phyloP scores from a whole-genome alignment of 2,329 filamentous ascomycete species.

The Phaeosphaeria sp. region DNA sequence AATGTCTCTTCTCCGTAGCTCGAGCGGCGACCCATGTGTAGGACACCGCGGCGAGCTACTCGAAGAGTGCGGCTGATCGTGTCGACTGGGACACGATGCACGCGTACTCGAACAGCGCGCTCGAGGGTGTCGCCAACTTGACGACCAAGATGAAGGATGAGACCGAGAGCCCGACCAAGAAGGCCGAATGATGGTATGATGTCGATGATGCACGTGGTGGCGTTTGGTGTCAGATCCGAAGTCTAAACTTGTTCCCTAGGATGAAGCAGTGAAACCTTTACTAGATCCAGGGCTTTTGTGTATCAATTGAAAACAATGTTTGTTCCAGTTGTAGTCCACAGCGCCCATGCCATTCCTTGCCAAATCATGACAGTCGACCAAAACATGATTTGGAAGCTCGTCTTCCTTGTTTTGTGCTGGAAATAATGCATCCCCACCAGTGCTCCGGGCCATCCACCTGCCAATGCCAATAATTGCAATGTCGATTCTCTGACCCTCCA shows the following conservation, averaged over 20 bases:
- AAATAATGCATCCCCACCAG: conserved; percentile 44
- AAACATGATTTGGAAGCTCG: conserved; percentile 34
- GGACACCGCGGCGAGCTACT: conserved; percentile 26
- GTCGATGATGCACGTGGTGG: background rate
- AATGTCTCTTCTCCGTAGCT: conserved; percentile 30
- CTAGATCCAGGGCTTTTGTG: background rate
- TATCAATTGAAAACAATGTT: conserved; percentile 4
- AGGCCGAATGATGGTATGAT: conserved; percentile 13
- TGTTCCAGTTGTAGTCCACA: conserved; percentile 21
- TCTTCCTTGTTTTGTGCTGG: conserved; percentile 46
- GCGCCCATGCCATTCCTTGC: conserved; percentile 32
- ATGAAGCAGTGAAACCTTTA: background rate
- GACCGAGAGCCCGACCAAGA: conserved; percentile 8
- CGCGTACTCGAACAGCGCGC: conserved; percentile 18
- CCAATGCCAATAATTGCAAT: conserved; percentile 34
- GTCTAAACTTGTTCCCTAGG: background rate
- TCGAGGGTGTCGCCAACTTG: conserved; percentile 29
- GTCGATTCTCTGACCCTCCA: conserved; percentile 43
- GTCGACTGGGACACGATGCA: conserved; percentile 18
- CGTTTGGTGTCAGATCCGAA: background rate
- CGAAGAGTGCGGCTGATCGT: conserved; percentile 16
- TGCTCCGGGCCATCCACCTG: conserved; percentile 45
- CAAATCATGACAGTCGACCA: conserved; percentile 40
- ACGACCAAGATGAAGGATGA: conserved; percentile 15
- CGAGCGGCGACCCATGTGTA: conserved; percentile 31